These are phyloP conservation scores for Aspergillus nomiae DNA, from an alignment of 2,329 filamentous ascomycete species.

Conservation along the genomic window DNA sequence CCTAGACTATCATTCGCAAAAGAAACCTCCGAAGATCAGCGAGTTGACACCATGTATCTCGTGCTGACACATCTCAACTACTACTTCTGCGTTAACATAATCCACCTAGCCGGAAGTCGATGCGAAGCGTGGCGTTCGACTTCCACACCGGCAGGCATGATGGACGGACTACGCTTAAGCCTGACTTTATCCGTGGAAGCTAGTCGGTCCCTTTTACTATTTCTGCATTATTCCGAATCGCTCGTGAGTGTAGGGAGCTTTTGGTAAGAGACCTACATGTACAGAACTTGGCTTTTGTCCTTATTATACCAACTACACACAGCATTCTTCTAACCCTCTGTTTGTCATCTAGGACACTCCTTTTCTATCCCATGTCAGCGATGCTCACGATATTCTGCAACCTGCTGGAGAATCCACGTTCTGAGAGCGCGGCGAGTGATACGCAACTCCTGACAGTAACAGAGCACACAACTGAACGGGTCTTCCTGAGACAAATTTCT, in stretches of 20 bases:
- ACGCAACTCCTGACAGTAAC: background rate
- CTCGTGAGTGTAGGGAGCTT: background rate
- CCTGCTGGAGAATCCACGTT: conserved; percentile 47
- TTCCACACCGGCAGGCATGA: conserved; percentile 23
- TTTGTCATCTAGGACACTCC: background rate
- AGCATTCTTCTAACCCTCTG: no score
- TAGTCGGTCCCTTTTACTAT: conserved; percentile 52
- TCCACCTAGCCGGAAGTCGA: conserved; percentile 52
- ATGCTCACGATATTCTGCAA: conserved; percentile 54
- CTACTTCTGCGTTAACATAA: conserved; percentile 51
- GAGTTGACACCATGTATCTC: conserved; percentile 39
- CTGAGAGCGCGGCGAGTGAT: background rate
- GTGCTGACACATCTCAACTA: conserved; percentile 53
- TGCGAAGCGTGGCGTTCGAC: conserved; percentile 40
- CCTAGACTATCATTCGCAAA: conserved; percentile 43
- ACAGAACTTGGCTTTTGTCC: background rate
- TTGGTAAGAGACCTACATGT: background rate
- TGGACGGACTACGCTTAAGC: conserved; percentile 49
- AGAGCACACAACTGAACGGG: background rate
- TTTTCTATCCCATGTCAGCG: conserved; percentile 55
- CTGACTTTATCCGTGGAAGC: conserved; percentile 52
- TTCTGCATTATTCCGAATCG: conserved; percentile 26
- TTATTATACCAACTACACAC: background rate
- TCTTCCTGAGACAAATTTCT: background rate
- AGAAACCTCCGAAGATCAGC: conserved; percentile 8